A percentile compares a stretch with the other conserved stretches of the same genome.
Evolutionary conservation across 371 early-diverging fungal genomes (phyloP).

Genomic region (Rhizopus sp.): DNA sequence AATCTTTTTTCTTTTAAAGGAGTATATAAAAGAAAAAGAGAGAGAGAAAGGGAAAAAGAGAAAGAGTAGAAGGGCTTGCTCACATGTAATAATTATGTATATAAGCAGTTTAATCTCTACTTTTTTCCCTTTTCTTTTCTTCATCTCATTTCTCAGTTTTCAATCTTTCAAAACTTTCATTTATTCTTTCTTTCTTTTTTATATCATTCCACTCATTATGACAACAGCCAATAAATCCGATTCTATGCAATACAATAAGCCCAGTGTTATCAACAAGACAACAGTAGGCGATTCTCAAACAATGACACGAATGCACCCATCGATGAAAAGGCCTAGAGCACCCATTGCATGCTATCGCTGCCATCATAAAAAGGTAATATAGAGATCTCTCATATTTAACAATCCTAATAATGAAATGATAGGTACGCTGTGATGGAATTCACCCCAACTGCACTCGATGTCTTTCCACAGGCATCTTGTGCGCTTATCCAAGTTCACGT

Average conservation of each 20-base stretch:
- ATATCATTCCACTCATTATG: conserved; percentile 3
- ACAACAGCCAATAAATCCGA: not conserved
- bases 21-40: no score
- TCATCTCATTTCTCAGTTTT: not conserved
- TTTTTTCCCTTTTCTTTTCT: not conserved
- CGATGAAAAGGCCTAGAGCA: conserved; percentile 33
- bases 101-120: not conserved
- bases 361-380: conserved; percentile 37
- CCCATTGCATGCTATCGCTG: conserved; percentile 38
- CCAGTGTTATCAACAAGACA: not conserved
- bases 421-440: conserved; percentile 50
- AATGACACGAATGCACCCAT: conserved; percentile 13
- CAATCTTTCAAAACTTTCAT: not conserved
- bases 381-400: not conserved
- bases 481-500: conserved; percentile 47
- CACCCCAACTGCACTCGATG: conserved; percentile 50
- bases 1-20: not conserved
- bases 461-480: conserved; percentile 37
- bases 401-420: not conserved
- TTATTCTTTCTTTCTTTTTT: not conserved
- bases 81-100: not conserved
- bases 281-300: not conserved
- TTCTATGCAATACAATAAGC: not conserved
- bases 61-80: not conserved
- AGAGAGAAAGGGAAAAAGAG: not conserved